Evolutionary conservation across 768 basidiomycete species (phyloP).

Genomic region (Termitomyces eurrhizus): DNA sequence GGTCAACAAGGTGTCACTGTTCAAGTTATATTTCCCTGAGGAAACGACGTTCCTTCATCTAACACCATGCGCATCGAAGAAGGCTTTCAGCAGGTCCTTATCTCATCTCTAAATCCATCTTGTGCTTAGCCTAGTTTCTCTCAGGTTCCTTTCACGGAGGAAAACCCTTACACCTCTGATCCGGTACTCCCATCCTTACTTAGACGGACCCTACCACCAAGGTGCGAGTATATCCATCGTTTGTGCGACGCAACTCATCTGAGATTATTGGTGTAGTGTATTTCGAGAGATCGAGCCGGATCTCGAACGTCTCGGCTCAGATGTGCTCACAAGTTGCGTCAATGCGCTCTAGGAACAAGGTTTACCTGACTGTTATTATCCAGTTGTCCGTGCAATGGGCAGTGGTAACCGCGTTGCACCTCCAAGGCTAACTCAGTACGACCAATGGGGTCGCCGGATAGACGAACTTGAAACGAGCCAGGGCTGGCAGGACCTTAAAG

Average conservation of each 20-base stretch:
- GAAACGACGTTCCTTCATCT: neutral
- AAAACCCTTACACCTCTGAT: constrained; percentile 60
- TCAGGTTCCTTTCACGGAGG: constrained; percentile 51
- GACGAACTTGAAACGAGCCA: constrained; percentile 69
- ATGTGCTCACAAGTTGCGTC: constrained; percentile 47
- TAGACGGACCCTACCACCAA: constrained; percentile 49
- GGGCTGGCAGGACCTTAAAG: constrained; percentile 69
- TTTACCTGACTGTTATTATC: neutral
- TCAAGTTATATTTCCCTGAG: neutral
- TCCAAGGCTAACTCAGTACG: constrained; percentile 61
- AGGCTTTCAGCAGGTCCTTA: constrained; percentile 57
- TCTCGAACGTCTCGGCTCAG: constrained; percentile 53
- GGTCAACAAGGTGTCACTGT: constrained; percentile 3
- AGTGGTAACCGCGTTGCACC: constrained; percentile 37
- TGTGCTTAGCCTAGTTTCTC: neutral
- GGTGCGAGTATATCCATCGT: constrained; percentile 23
- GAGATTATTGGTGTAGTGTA: constrained; percentile 27
- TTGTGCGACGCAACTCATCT: neutral
- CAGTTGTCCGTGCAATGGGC: constrained; percentile 56
- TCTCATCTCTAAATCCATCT: neutral
- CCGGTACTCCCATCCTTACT: constrained; percentile 58
- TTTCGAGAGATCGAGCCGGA: constrained; percentile 53
- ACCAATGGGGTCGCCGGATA: constrained; percentile 68
- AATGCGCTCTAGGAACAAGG: neutral
- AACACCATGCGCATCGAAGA: constrained; percentile 56